Conservation (phyloP, 495 filamentous ascomycete species). For the Penicillium taxi region DNA sequence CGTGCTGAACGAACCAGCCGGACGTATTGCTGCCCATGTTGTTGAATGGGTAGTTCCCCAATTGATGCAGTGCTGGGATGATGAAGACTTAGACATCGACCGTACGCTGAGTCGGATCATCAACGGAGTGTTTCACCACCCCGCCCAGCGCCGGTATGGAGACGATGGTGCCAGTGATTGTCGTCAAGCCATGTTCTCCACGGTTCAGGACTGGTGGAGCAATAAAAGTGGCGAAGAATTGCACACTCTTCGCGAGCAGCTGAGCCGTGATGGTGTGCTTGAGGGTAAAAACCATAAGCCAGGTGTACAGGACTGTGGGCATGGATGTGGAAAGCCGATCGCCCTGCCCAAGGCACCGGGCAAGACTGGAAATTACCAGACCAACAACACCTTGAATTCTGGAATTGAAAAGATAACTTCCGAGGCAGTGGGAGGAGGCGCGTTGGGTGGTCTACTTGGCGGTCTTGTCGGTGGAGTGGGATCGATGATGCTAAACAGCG, state of each 20-base stretch:
- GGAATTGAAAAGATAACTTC: slow-evolving; percentile 36
- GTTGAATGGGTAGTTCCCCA: slow-evolving; percentile 79
- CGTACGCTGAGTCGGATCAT: slow-evolving; percentile 65
- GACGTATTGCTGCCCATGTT: slow-evolving; percentile 67
- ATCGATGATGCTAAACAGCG: slow-evolving; percentile 34
- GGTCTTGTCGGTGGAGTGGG: slow-evolving; percentile 43
- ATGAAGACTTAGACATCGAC: slow-evolving; percentile 59
- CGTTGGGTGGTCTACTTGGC: slow-evolving; percentile 44
- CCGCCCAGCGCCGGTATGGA: slow-evolving; percentile 60
- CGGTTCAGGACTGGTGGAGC: slow-evolving; percentile 74
- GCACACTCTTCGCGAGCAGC: slow-evolving; percentile 57
- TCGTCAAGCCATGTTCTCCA: slow-evolving; percentile 65
- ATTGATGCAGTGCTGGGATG: slow-evolving; percentile 77
- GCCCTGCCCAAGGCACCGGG: slow-evolving; percentile 42
- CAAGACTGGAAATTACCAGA: slow-evolving; percentile 18
- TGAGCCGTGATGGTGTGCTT: slow-evolving; percentile 68
- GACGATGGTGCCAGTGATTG: slow-evolving; percentile 67
- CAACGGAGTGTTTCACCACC: slow-evolving; percentile 79
- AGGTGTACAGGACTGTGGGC: slow-evolving; percentile 73
- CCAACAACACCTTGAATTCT: slow-evolving; percentile 16
- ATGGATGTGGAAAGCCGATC: slow-evolving; percentile 72
- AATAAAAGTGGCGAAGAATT: slow-evolving; percentile 52
- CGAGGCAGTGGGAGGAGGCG: slow-evolving; percentile 40
- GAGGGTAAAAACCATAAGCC: slow-evolving; percentile 75
- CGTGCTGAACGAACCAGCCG: slow-evolving; percentile 80